A percentile compares a stretch with the other conserved stretches of the same genome.
phyloP scores from a whole-genome alignment of 768 basidiomycete species.

The Collybia mongolica region DNA sequence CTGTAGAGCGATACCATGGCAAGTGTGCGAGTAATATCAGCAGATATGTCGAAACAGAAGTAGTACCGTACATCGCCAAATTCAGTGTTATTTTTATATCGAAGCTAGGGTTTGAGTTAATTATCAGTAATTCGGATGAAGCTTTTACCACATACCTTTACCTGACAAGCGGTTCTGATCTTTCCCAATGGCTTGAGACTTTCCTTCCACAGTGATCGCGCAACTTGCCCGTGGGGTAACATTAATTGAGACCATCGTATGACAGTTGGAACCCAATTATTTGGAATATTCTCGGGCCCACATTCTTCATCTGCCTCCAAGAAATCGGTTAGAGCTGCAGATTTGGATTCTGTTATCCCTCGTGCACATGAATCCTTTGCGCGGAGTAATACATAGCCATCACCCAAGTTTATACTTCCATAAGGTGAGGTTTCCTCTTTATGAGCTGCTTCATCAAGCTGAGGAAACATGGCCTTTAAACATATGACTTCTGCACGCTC shows the following conservation, averaged over 20 bases:
- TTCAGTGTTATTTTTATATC: slow-evolving; percentile 6
- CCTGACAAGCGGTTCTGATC: slow-evolving; percentile 8
- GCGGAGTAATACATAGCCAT: slow-evolving; percentile 17
- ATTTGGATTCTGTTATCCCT: neutral
- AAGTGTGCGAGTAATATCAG: slow-evolving; percentile 1
- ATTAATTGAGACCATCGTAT: slow-evolving; percentile 15
- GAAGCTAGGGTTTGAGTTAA: neutral
- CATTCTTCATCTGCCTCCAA: slow-evolving; percentile 1
- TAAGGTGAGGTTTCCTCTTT: slow-evolving; percentile 7
- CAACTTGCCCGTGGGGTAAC: slow-evolving; percentile 21
- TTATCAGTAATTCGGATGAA: neutral
- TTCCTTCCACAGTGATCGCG: slow-evolving; percentile 17
- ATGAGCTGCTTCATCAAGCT: slow-evolving; percentile 9
- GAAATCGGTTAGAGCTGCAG: neutral
- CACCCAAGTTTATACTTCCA: slow-evolving; percentile 15
- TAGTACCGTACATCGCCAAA: slow-evolving; percentile 13
- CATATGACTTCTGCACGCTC: slow-evolving; percentile 16
- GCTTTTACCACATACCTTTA: slow-evolving; percentile 8
- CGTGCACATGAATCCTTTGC: slow-evolving; percentile 13
- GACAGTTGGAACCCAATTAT: slow-evolving; percentile 2
- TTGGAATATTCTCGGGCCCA: slow-evolving; percentile 3
- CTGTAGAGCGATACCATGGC: slow-evolving; percentile 9
- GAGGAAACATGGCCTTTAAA: slow-evolving; percentile 19
- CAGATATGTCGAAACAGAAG: neutral
- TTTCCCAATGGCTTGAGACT: slow-evolving; percentile 4